phyloP scores from a whole-genome alignment of 2,329 filamentous ascomycete genomes.

The Apiospora phragmitis region DNA sequence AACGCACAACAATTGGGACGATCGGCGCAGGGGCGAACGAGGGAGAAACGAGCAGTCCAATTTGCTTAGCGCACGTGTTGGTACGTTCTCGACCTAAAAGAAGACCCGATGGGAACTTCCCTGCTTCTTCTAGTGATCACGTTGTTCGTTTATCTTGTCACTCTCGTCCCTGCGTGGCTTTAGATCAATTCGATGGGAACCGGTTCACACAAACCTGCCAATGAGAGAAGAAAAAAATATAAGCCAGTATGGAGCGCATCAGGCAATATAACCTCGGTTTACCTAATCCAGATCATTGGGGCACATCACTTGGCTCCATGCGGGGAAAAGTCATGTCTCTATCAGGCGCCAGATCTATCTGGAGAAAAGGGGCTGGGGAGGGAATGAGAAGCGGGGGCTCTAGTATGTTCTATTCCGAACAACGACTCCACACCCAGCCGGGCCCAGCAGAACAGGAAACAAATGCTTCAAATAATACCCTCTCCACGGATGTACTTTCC shows the following conservation, averaged over 20 bases:
- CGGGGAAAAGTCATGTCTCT: not conserved
- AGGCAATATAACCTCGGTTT: not conserved
- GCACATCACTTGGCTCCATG: not conserved
- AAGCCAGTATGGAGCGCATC: not conserved
- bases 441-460: not conserved
- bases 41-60: not conserved
- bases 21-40: not conserved
- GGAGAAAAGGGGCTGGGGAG: not conserved
- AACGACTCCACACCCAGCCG: not conserved
- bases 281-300: not conserved
- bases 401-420: not conserved
- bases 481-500: not conserved
- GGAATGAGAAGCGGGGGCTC: not conserved
- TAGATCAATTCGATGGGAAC: no score
- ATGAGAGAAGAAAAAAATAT: not conserved
- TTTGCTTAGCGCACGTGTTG: not conserved
- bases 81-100: not conserved
- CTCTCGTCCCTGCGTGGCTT: not conserved
- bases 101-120: not conserved
- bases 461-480: not conserved
- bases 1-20: not conserved
- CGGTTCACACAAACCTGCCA: not conserved
- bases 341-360: not conserved
- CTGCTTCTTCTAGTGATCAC: not conserved
- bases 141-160: not conserved